Conservation (phyloP, 192 early-diverging fungal genomes). For the Rhizoclosmatium globosum region DNA sequence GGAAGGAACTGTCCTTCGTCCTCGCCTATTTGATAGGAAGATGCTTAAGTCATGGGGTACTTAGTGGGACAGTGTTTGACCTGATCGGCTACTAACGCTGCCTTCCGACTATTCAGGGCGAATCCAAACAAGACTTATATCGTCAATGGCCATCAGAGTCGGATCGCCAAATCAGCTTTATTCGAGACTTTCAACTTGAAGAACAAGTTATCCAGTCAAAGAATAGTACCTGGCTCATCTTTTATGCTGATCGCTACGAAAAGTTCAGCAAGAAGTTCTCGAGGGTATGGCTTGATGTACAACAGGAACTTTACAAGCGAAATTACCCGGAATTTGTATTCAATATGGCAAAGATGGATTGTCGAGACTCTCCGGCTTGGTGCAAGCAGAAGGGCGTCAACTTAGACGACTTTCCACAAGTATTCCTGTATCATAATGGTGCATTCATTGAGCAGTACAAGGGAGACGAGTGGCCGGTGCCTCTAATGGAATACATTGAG, state of each 20-base stretch:
- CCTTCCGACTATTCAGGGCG: not conserved
- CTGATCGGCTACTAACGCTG: not conserved
- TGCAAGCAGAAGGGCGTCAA: not conserved
- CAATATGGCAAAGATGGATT: slow-evolving; percentile 9
- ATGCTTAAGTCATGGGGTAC: not conserved
- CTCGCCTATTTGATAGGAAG: too few species aligned
- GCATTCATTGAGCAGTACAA: not conserved
- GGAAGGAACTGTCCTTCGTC: too few species aligned
- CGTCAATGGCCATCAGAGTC: not conserved
- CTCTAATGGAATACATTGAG: not conserved
- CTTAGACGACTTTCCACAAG: not conserved
- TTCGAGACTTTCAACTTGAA: not conserved
- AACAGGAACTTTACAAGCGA: not conserved
- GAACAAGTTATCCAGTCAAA: not conserved
- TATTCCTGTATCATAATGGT: slow-evolving; percentile 9
- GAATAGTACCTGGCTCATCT: not conserved
- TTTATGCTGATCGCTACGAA: slow-evolving; percentile 11
- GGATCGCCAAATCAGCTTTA: not conserved
- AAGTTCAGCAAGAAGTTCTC: not conserved
- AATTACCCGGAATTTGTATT: not conserved
- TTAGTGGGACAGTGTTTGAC: not conserved
- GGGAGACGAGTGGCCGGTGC: not conserved
- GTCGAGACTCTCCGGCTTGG: not conserved
- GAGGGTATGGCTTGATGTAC: not conserved
- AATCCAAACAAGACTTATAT: slow-evolving; percentile 4